phyloP scores from a whole-genome alignment of 1,284 basidiomycete genomes.

The Tilletia walkeri region DNA sequence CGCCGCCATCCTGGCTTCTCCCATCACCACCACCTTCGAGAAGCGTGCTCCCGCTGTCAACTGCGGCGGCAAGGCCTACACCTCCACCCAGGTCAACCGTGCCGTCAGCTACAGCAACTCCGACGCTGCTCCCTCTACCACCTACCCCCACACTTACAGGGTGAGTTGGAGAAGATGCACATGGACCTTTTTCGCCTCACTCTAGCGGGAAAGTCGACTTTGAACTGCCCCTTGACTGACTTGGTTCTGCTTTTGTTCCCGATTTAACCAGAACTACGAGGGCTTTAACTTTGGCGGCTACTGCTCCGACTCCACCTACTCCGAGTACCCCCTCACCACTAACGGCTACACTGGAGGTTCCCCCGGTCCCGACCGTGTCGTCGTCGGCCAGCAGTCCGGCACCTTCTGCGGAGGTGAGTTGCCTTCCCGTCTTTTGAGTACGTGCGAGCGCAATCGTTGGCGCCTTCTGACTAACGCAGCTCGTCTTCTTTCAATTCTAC shows the following conservation, averaged over 20 bases:
- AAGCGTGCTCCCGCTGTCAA: slow-evolving; percentile 32
- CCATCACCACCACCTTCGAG: slow-evolving; percentile 26
- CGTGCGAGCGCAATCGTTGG: not conserved
- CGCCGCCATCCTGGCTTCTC: slow-evolving; percentile 30
- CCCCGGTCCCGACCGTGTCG: slow-evolving; percentile 41
- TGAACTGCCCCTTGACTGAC: not conserved
- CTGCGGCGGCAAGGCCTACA: slow-evolving; percentile 34
- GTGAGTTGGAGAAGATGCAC: slow-evolving; percentile 5
- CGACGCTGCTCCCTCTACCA: slow-evolving; percentile 27
- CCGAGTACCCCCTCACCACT: slow-evolving; percentile 26
- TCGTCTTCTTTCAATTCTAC: not conserved
- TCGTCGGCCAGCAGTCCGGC: slow-evolving; percentile 31
- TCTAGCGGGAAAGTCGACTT: not conserved
- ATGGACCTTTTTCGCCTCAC: not conserved
- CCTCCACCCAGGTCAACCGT: slow-evolving; percentile 28
- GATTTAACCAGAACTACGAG: slow-evolving; percentile 15
- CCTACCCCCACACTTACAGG: slow-evolving; percentile 39
- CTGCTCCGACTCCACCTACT: slow-evolving; percentile 30
- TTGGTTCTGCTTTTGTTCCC: not conserved
- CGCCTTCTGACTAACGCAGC: not conserved
- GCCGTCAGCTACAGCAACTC: slow-evolving; percentile 34
- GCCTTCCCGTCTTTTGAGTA: not conserved
- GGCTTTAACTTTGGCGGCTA: slow-evolving; percentile 43
- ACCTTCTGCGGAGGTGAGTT: slow-evolving; percentile 32
- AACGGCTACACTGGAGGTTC: slow-evolving; percentile 28